These are phyloP conservation scores for Picochlorum sp. DNA, from an alignment of 139 green algal genomes.

Conservation along the genomic window DNA sequence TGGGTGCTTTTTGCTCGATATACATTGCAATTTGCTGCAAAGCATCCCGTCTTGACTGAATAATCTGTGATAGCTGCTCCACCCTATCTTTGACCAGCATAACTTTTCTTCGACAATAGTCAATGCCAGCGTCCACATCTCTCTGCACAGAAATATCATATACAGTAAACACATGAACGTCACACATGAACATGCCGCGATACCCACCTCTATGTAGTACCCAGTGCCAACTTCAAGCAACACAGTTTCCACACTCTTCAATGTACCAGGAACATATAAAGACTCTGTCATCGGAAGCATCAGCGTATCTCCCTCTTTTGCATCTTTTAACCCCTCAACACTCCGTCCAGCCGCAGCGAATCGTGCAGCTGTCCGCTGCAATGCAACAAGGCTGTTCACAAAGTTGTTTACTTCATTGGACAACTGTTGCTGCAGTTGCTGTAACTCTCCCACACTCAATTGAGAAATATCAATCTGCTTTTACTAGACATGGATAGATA, in stretches of 20 bases:
- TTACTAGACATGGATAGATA: neutral
- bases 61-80: constrained; percentile 32
- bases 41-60: constrained; percentile 6
- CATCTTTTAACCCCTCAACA: constrained; percentile 37
- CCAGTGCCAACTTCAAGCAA: constrained; percentile 84
- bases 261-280: constrained; percentile 72
- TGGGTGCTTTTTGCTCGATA: neutral
- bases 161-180: constrained; percentile 22
- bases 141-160: constrained; percentile 19
- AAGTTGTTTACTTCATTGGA: constrained; percentile 38
- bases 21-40: neutral
- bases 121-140: constrained; percentile 38
- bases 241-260: constrained; percentile 64
- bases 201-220: constrained; percentile 77
- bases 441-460: constrained; percentile 13
- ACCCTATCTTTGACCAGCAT: constrained; percentile 53
- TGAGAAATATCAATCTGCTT: constrained; percentile 15
- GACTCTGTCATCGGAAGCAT: constrained; percentile 81
- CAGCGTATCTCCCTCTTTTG: constrained; percentile 64
- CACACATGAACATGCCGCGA: neutral
- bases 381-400: constrained; percentile 23
- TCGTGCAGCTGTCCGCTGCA: constrained; percentile 39
- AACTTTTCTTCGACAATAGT: constrained; percentile 69
- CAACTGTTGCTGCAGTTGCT: constrained; percentile 29
- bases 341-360: constrained; percentile 42